Percentiles rank a stretch among this genome's conserved stretches.
These are phyloP conservation scores for Daldinia caldariorum DNA, from an alignment of 495 filamentous ascomycete species.

Conservation along the genomic window DNA sequence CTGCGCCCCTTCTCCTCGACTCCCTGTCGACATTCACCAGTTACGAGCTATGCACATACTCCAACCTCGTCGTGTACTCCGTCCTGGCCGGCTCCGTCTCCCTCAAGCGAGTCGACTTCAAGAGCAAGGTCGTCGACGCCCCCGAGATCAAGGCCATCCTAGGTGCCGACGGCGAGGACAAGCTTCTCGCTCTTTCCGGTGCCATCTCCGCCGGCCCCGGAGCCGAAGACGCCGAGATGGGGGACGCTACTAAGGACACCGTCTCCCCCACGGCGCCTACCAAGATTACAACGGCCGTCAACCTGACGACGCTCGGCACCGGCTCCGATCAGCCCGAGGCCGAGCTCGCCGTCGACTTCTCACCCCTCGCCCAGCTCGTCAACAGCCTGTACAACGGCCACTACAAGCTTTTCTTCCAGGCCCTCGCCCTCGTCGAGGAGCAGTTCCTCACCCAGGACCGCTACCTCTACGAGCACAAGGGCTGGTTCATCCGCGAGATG, in stretches of 20 bases:
- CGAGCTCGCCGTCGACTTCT: conserved; percentile 80
- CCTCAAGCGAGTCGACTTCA: conserved; percentile 96
- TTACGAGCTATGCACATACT: conserved; percentile 97
- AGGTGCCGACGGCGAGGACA: conserved; percentile 82
- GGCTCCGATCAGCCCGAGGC: conserved; percentile 74
- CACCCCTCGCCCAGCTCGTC: conserved; percentile 85
- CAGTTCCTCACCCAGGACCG: conserved; percentile 93
- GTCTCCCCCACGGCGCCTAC: conserved; percentile 62
- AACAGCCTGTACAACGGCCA: conserved; percentile 90
- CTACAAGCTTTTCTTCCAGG: conserved; percentile 91
- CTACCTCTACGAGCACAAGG: conserved; percentile 90
- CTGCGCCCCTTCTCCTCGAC: conserved; percentile 93
- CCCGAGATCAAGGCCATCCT: conserved; percentile 97
- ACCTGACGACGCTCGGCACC: conserved; percentile 81
- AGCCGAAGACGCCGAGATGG: conserved; percentile 81
- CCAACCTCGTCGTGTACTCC: conserved; percentile 91
- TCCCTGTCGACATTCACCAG: conserved; percentile 98
- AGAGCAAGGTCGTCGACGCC: conserved; percentile 96
- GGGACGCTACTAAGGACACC: conserved; percentile 63
- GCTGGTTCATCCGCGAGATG: conserved; percentile 99
- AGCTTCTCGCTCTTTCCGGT: conserved; percentile 79
- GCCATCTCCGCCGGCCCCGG: conserved; percentile 80
- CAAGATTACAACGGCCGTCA: conserved; percentile 72
- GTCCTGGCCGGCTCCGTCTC: conserved; percentile 94
- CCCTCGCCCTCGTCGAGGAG: conserved; percentile 91